Percentiles rank a stretch among this genome's conserved stretches.
phyloP scores from a whole-genome alignment of 2,329 filamentous ascomycete species.

The Phialemonium atrogriseum region DNA sequence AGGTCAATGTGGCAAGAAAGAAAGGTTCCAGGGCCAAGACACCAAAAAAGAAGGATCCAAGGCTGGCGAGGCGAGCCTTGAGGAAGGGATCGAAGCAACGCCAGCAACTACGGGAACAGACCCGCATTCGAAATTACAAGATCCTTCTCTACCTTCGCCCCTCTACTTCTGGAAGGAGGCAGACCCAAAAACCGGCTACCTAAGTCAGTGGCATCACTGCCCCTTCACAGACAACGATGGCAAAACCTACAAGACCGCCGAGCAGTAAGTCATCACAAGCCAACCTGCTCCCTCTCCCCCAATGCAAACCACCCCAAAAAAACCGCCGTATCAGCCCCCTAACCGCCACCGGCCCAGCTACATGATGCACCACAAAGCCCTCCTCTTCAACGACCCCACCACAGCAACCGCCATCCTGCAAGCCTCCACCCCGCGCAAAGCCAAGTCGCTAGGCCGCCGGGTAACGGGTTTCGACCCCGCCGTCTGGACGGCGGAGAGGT shows the following conservation, averaged over 20 bases:
- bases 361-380: conserved; percentile 48
- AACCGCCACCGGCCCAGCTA: too few species aligned
- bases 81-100: too few species aligned
- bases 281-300: background rate
- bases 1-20: too few species aligned
- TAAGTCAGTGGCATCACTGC: conserved; percentile 55
- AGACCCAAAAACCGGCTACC: conserved; percentile 39
- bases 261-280: conserved; percentile 30
- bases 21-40: too few species aligned
- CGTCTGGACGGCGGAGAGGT: conserved; percentile 43
- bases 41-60: too few species aligned
- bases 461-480: conserved; percentile 42
- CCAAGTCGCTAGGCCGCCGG: conserved; percentile 45
- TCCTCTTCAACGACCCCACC: conserved; percentile 36
- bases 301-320: background rate
- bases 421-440: conserved; percentile 34
- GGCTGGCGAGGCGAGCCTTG: too few species aligned
- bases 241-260: conserved; percentile 38
- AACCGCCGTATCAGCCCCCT: background rate
- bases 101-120: too few species aligned
- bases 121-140: too few species aligned
- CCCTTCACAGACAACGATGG: conserved; percentile 34
- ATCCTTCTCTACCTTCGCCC: too few species aligned
- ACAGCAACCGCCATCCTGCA: conserved; percentile 40
- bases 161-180: conserved; percentile 42